phyloP scores from a whole-genome alignment of 257 asterid species.

The Cordia subcordata region DNA sequence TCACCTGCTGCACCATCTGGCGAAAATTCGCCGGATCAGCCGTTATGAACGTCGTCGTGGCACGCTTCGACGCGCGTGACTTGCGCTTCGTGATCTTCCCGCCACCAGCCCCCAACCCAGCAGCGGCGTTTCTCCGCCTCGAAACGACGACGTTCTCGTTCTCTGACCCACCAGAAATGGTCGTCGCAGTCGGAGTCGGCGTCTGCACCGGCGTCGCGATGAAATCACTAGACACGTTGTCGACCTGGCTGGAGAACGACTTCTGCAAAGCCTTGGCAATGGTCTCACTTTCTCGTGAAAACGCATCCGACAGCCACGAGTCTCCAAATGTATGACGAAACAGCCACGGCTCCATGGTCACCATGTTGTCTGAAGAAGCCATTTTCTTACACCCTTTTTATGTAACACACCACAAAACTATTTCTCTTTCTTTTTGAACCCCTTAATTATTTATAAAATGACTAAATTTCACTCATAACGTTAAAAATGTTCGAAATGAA shows the following conservation, averaged over 20 bases:
- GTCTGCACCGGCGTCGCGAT: slow-evolving; percentile 30
- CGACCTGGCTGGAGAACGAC: slow-evolving; percentile 28
- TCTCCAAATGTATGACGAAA: slow-evolving; percentile 52
- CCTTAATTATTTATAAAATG: background rate
- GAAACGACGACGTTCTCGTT: slow-evolving; percentile 37
- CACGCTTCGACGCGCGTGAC: slow-evolving; percentile 71
- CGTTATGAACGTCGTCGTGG: slow-evolving; percentile 69
- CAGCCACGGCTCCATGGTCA: slow-evolving; percentile 57
- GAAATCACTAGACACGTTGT: slow-evolving; percentile 25
- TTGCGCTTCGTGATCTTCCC: slow-evolving; percentile 66
- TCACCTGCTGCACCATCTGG: slow-evolving; percentile 94
- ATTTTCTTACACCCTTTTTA: slow-evolving; percentile 18
- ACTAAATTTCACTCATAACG: too few relatives aligned
- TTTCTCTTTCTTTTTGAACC: background rate
- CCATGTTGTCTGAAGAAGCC: slow-evolving; percentile 58
- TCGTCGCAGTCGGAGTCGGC: slow-evolving; percentile 30
- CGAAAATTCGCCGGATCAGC: slow-evolving; percentile 87
- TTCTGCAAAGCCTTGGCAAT: slow-evolving; percentile 53
- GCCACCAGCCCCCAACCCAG: slow-evolving; percentile 32
- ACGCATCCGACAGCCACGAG: slow-evolving; percentile 51
- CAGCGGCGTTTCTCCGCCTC: slow-evolving; percentile 24
- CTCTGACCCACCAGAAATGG: slow-evolving; percentile 58
- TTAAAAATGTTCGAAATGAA: too few relatives aligned
- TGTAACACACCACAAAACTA: background rate
- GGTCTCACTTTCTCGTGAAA: slow-evolving; percentile 52